Evolutionary conservation across 2,329 filamentous ascomycete genomes (phyloP), one percentile per base, ranked within the genome.

Genomic region (Colletotrichum aenigma): DNA sequence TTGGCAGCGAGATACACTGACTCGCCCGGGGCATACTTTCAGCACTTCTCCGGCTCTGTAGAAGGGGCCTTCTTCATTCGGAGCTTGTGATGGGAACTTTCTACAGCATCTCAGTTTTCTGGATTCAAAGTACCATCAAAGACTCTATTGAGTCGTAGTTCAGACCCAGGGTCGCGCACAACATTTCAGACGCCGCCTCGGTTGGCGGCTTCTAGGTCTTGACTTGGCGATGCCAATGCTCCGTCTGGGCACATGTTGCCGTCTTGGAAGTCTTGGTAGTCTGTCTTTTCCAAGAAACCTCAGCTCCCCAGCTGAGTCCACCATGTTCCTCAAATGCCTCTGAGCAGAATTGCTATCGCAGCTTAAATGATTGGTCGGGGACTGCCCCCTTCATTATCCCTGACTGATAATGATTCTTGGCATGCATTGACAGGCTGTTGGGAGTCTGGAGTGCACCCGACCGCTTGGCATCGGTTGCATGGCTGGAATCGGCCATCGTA

Each of bases 181-280:
- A 8, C 36, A 30, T 15, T n/a, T 8, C n/a, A 36, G 56, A 60
- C 24, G 36, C 15, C n/a, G 26, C 10, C 58, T 75, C 72, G 67
- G 72, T 32, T 75, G 21, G 18, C 43, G 43, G 62, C 68, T 24
- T 43, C n/a, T 48, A 30, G 64, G 30, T 34, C 52, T 3, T 24
- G 24, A 38, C 74, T 76, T 74, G 74, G 74, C 74, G 64, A 74
- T 74, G 34, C 56, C 48, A 69, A 76, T 74, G 64, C 43, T 73
- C 70, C 74, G 70, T 38, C 70, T 75, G 48, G 74, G 70, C 74
- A 68, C 64, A 69, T 58, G 34, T 28, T 74, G 65, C 74, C 74
- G 74, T 60, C 74, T 76, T 76, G 74, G 74, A 52, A 65, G 58
- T 66, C 65, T 74, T 74, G 70, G 73, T 21, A 52, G n/a, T 24